phyloP scores from a whole-genome alignment of 352 stramenopile species.

The Globisporangium alternatum region DNA sequence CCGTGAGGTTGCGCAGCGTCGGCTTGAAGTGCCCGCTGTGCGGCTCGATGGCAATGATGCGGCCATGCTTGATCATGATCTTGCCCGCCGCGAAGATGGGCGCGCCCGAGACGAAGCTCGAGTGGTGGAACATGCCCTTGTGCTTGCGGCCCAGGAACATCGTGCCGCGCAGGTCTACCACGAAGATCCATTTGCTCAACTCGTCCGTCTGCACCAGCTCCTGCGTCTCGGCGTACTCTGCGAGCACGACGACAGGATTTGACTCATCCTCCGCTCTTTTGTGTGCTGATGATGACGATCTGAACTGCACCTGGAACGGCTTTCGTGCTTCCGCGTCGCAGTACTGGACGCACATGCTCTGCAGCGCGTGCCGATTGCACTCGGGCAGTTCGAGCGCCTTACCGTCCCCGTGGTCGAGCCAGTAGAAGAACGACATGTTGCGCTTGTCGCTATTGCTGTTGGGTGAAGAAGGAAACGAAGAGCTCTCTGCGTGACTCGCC shows the following conservation, averaged over 20 bases:
- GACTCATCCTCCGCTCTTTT: background rate
- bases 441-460: background rate
- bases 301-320: slow-evolving; percentile 46
- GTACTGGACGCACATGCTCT: slow-evolving; percentile 51
- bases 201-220: slow-evolving; percentile 51
- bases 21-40: slow-evolving; percentile 80
- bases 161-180: slow-evolving; percentile 29
- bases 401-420: slow-evolving; percentile 60
- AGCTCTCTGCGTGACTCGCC: slow-evolving; percentile 2
- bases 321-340: slow-evolving; percentile 37
- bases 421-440: slow-evolving; percentile 63
- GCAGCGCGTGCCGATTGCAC: slow-evolving; percentile 46
- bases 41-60: slow-evolving; percentile 60
- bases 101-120: slow-evolving; percentile 65
- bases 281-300: background rate
- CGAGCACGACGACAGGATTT: background rate
- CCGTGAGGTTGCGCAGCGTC: slow-evolving; percentile 40
- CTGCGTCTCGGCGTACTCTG: slow-evolving; percentile 36
- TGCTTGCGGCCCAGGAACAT: slow-evolving; percentile 72
- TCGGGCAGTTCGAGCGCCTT: slow-evolving; percentile 43
- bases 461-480: too few species aligned
- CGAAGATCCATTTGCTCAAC: slow-evolving; percentile 78
- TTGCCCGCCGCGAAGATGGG: slow-evolving; percentile 67
- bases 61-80: slow-evolving; percentile 53
- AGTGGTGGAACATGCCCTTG: slow-evolving; percentile 76